Evolutionary conservation across 805 yeast species (phyloP).

Genomic region (Metschnikowia cubensis): DNA sequence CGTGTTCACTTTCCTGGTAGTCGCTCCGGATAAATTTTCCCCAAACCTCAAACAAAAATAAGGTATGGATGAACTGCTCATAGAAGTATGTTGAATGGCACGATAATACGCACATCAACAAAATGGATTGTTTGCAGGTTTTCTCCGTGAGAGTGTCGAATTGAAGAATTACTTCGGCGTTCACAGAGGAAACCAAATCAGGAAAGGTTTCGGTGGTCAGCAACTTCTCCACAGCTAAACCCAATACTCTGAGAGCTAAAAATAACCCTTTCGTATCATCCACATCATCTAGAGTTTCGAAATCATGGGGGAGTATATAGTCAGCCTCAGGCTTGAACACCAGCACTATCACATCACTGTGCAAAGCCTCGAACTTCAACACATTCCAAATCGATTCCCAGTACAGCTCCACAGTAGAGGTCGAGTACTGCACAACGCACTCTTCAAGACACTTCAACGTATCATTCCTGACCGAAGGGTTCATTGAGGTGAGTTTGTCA

Average conservation of each 20-base stretch:
- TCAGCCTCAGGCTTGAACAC: constrained; percentile 25
- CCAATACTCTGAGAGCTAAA: constrained; percentile 34
- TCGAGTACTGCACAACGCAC: constrained; percentile 53
- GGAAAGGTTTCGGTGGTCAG: constrained; percentile 30
- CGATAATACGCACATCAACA: constrained; percentile 54
- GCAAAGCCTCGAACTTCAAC: constrained; percentile 82
- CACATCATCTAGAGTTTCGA: constrained; percentile 26
- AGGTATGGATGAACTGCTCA: constrained; percentile 39
- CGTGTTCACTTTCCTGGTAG: constrained; percentile 5
- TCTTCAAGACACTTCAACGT: constrained; percentile 57
- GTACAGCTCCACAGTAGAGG: constrained; percentile 46
- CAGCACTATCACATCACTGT: constrained; percentile 57
- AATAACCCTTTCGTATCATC: constrained; percentile 35
- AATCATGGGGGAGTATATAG: constrained; percentile 25
- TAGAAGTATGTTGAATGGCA: constrained; percentile 44
- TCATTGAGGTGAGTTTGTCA: constrained; percentile 75
- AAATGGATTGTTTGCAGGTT: constrained; percentile 57
- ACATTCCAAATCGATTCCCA: constrained; percentile 86
- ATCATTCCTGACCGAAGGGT: constrained; percentile 70
- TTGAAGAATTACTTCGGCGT: constrained; percentile 48
- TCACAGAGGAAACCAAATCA: constrained; percentile 23
- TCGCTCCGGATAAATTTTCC: constrained; percentile 34
- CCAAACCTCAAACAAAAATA: constrained; percentile 39
- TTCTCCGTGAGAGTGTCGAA: constrained; percentile 49
- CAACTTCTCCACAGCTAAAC: constrained; percentile 28